Evolutionary conservation across 768 basidiomycete genomes (phyloP).

Genomic region (Cubamyces lactineus): DNA sequence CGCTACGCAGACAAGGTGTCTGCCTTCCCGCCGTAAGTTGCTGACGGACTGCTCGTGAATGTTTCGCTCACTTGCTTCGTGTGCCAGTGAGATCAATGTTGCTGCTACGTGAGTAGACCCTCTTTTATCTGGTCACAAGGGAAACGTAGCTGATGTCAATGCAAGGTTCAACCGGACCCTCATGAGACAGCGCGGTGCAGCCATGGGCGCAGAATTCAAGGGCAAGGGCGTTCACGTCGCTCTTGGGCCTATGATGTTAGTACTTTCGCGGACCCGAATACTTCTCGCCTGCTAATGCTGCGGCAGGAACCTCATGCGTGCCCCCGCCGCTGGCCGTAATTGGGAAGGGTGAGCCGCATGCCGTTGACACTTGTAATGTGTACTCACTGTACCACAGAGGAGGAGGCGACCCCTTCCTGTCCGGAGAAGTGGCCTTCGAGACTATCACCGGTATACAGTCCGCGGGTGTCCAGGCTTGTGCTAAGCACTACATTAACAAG

Average conservation of each 20-base stretch:
- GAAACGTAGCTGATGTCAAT: not conserved
- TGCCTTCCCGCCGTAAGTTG: constrained; percentile 44
- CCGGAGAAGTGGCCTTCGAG: constrained; percentile 75
- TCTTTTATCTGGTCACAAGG: not conserved
- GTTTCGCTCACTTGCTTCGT: not conserved
- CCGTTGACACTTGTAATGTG: constrained; percentile 71
- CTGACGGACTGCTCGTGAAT: not conserved
- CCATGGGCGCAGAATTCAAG: constrained; percentile 81
- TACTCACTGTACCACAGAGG: constrained; percentile 69
- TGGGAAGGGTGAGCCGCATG: constrained; percentile 90
- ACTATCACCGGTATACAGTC: constrained; percentile 82
- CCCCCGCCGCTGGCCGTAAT: constrained; percentile 72
- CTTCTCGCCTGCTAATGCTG: constrained; percentile 6
- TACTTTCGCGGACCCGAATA: constrained; percentile 38
- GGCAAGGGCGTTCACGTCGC: constrained; percentile 85
- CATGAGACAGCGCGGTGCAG: constrained; percentile 73
- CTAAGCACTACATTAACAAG: constrained; percentile 70
- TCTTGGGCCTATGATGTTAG: constrained; percentile 79
- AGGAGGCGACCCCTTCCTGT: constrained; percentile 84
- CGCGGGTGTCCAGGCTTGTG: constrained; percentile 80
- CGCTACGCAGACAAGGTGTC: constrained; percentile 45
- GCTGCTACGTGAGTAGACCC: constrained; percentile 68
- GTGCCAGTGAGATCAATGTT: constrained; percentile 47
- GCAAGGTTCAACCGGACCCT: constrained; percentile 74
- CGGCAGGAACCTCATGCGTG: constrained; percentile 27